phyloP scores from a whole-genome alignment of 768 basidiomycete genomes.

The Termitomyces sp. region DNA sequence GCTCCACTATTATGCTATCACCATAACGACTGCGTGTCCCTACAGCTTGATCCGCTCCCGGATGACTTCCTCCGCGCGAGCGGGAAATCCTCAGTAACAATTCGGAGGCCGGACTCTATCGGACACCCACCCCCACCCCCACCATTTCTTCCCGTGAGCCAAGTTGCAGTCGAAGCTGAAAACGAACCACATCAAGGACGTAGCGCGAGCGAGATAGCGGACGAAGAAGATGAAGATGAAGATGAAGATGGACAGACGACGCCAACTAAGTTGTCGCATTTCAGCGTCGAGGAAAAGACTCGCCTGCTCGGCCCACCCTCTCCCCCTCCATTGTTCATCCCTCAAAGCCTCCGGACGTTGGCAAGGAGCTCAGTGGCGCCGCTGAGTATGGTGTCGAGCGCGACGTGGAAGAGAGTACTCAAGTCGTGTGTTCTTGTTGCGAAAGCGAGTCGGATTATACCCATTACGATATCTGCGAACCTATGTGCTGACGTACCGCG shows the following conservation, averaged over 20 bases:
- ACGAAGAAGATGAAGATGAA: not conserved
- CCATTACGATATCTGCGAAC: not conserved
- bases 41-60: slow-evolving; percentile 15
- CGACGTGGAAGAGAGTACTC: slow-evolving; percentile 13
- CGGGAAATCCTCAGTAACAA: slow-evolving; percentile 8
- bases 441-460: slow-evolving; percentile 15
- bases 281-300: slow-evolving; percentile 8
- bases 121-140: not conserved
- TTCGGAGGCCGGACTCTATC: slow-evolving; percentile 6
- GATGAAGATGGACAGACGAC: slow-evolving; percentile 7
- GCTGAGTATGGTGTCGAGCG: not conserved
- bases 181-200: not conserved
- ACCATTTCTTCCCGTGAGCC: not conserved
- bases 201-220: not conserved
- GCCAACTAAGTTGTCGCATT: not conserved
- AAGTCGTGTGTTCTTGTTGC: slow-evolving; percentile 22
- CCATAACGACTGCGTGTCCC: not conserved
- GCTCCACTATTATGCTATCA: not conserved
- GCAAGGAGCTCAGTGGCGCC: not conserved
- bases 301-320: slow-evolving; percentile 13
- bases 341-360: not conserved
- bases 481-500: not conserved
- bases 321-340: not conserved
- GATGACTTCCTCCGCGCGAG: slow-evolving; percentile 6
- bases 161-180: not conserved